Base-by-base conservation (phyloP, 2,329 filamentous ascomycete genomes). In the Colletotrichum tofieldiae region DNA sequence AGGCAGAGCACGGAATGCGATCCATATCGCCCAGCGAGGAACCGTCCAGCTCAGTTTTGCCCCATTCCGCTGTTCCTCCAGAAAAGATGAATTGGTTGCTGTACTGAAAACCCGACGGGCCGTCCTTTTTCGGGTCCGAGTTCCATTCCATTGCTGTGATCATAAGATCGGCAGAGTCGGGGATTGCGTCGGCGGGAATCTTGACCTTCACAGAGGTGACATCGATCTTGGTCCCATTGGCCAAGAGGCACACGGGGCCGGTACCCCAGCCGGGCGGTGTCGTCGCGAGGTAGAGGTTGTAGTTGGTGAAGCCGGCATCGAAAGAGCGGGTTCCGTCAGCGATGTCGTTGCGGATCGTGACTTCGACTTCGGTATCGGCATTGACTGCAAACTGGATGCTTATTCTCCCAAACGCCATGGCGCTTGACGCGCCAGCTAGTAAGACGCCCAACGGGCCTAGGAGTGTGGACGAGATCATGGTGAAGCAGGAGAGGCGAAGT, bases 271-370 rank as follows among this genome's bases (percentile, higher is more conserved):
- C 79, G 8, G 79, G 74, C 14, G 80, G 76, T 1, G 77, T 76
- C 23, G 78, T 79, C 26, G 78, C 78, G 29, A 82, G 78, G 71
- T 79, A 82, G 59, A 81, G 75, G 55, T 79, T 75, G 75, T 78
- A 82, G 43, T 75, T 67, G 51, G 65, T 56, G 37, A 61, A 74
- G 41, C 74, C 72, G 45, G 76, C 72, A 63, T 77, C 77, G 62
- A 72, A 71, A 60, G 78, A 79, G 2, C 29, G 5, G 29, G n/a
- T 23, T 3, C 59, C 37, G 20, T 32, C n/a, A 20, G n/a, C 26
- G 32, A 69, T n/a, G 65, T 84, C 80, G 41, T 78, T 77, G 76
- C 81, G 78, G n/a, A 84, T 77, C 6, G 77, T 81, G 76, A 82
- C 80, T 62, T 67, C 52, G 49, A 73, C 65, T 29, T 76, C 75